Base-by-base conservation (phyloP, 176 grass and related monocot species). In the Puccinellia tenuiflora region DNA sequence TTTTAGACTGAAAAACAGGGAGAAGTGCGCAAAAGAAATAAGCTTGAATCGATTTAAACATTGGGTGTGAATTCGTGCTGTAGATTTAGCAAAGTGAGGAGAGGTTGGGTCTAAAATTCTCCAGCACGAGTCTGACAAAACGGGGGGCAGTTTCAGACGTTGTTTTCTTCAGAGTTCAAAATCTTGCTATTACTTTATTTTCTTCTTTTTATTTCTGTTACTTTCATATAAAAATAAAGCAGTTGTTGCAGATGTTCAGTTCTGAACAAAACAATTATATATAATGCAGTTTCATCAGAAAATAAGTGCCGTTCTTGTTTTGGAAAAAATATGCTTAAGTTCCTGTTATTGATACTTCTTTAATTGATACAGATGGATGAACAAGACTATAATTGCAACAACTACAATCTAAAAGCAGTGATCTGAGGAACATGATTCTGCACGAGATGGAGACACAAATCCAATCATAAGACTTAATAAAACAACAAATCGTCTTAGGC, bases 391-490 rank as follows among this genome's bases (percentile, higher is more conserved):
- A n/a, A n/a, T n/a, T n/a, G n/a, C 67, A 47, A 50, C 67, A 37
- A 50, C 42, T 73, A 16, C 28, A 39, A n/a, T 11, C 63, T 63
- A 82, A 90, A 90, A 90, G 88, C 88, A 82, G 79, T 57, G 83
- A 83, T 39, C 79, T 30, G 55, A 78, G 64, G 21, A 21, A 68
- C 78, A 78, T 82, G 88, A 78, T 90, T 66, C 88, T 56, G 79
- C 79, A 47, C 9, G 10, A 73, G 79, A 82, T 54, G 43, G 71
- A 42, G 79, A 86, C 83, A 38, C 16, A n/a, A 70, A 73, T 40
- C 79, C 64, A 78, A 68, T 74, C 68, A 80, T 6, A 65, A 37
- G 47, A 73, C 56, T 22, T n/a, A n/a, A n/a, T 74, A 30, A 77
- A 62, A 43, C 31, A 59, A 76, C 17, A 48, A 54, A 46, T 12